Conservation (phyloP, 441 rosid genomes). For the Populus hybrid region DNA sequence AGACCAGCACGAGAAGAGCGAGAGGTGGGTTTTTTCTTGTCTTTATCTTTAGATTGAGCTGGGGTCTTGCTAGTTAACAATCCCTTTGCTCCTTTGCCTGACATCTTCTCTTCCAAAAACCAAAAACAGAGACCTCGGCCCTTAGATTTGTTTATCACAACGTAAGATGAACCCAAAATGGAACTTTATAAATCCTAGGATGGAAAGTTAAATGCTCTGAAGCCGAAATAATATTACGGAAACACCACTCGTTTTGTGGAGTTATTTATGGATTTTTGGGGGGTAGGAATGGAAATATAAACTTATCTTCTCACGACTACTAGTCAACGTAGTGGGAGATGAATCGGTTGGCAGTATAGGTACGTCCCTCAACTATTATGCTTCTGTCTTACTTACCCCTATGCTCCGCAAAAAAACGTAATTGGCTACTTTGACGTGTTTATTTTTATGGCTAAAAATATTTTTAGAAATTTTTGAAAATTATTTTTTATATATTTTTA, state of each 20-base stretch:
- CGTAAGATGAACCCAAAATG: too few species aligned
- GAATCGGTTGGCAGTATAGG: neutral
- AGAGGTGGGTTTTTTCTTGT: constrained; percentile 65
- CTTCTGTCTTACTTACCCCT: neutral
- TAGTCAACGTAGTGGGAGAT: neutral
- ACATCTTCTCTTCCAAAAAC: constrained; percentile 26
- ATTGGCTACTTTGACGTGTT: neutral
- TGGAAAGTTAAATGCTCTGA: neutral
- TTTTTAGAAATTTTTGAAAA: too few species aligned
- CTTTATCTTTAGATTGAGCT: constrained; percentile 46
- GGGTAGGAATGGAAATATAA: neutral
- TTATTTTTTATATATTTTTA: too few species aligned
- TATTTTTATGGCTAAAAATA: too few species aligned
- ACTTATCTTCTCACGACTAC: neutral
- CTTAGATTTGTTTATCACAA: neutral
- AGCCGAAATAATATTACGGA: neutral
- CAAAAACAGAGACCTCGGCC: neutral
- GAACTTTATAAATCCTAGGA: neutral
- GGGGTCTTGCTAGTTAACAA: constrained; percentile 61
- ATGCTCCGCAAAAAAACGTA: neutral
- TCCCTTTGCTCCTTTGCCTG: constrained; percentile 66
- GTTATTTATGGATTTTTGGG: neutral
- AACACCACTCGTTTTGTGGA: neutral
- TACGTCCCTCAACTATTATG: neutral
- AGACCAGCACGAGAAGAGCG: constrained; percentile 71